phyloP scores from a whole-genome alignment of 331 rosid genomes.

The Saraca asoca region DNA sequence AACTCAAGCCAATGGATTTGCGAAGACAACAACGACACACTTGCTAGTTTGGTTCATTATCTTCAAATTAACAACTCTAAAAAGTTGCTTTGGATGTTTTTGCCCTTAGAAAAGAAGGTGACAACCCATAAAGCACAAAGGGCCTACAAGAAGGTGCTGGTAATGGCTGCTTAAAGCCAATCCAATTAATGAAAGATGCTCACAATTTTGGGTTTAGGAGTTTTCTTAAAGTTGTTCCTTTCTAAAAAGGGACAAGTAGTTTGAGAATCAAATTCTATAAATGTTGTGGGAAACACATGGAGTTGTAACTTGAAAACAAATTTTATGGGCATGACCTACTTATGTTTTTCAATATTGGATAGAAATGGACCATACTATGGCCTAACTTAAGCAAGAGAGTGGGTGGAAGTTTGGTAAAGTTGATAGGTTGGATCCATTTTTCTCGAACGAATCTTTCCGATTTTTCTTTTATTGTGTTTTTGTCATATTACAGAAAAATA shows the following conservation, averaged over 20 bases:
- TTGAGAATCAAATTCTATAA: constrained; percentile 2
- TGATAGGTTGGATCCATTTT: too few species aligned
- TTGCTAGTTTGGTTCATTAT: constrained; percentile 23
- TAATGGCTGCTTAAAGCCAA: constrained; percentile 15
- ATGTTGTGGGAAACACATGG: background rate
- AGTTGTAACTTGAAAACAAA: too few species aligned
- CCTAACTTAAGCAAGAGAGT: too few species aligned
- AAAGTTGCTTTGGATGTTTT: constrained; percentile 38
- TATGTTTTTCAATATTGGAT: too few species aligned
- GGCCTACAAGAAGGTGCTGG: constrained; percentile 35
- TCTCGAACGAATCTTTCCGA: too few species aligned
- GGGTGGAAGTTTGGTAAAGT: too few species aligned
- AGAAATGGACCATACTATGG: too few species aligned
- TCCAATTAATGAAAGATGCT: background rate
- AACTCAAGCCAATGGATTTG: constrained; percentile 27
- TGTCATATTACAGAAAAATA: too few species aligned
- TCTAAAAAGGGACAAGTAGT: constrained; percentile 9
- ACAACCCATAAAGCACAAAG: constrained; percentile 26
- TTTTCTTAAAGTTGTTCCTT: background rate
- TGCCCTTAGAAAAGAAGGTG: constrained; percentile 10
- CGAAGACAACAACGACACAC: background rate
- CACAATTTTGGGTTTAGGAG: background rate
- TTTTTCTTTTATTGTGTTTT: too few species aligned
- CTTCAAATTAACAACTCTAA: constrained; percentile 14
- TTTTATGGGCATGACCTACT: too few species aligned